Percentiles rank a stretch among this genome's conserved stretches.
These are phyloP conservation scores for Poteriospumella lacustris DNA, from an alignment of 108 stramenopile species.

Conservation along the genomic window DNA sequence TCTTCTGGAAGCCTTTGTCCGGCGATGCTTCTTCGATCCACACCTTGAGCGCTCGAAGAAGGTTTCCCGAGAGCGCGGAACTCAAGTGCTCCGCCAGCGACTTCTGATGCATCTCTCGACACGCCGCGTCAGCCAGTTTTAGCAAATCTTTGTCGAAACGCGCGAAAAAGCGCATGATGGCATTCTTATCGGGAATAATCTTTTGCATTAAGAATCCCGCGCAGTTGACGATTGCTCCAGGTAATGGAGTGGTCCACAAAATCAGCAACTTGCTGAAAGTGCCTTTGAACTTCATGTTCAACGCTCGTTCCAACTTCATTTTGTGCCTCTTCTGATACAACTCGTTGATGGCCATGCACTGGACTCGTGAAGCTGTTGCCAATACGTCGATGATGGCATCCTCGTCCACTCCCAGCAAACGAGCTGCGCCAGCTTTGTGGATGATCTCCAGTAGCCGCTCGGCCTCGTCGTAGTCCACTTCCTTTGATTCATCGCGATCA, in stretches of 20 bases:
- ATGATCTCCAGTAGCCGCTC: not conserved
- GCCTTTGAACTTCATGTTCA: slow-evolving; percentile 9
- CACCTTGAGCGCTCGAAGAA: not conserved
- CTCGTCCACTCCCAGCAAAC: not conserved
- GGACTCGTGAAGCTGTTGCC: not conserved
- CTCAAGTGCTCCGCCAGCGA: not conserved
- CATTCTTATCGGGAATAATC: not conserved
- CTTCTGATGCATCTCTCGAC: not conserved
- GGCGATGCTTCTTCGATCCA: not conserved
- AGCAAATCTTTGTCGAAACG: slow-evolving; percentile 1
- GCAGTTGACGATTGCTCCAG: not conserved
- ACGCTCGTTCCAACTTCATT: slow-evolving; percentile 8
- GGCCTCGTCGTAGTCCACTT: not conserved
- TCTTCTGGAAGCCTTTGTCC: not conserved
- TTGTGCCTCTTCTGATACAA: not conserved
- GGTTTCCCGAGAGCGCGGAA: not conserved
- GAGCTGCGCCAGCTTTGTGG: not conserved
- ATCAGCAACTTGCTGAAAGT: not conserved
- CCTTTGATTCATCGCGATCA: slow-evolving; percentile 5
- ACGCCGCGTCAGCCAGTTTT: not conserved
- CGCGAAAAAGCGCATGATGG: not conserved
- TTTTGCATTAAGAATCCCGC: not conserved
- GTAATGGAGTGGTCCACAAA: not conserved
- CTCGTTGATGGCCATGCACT: not conserved
- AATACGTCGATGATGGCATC: not conserved